Conservation (phyloP, 2,329 filamentous ascomycete genomes). For the Colletotrichum sp. region DNA sequence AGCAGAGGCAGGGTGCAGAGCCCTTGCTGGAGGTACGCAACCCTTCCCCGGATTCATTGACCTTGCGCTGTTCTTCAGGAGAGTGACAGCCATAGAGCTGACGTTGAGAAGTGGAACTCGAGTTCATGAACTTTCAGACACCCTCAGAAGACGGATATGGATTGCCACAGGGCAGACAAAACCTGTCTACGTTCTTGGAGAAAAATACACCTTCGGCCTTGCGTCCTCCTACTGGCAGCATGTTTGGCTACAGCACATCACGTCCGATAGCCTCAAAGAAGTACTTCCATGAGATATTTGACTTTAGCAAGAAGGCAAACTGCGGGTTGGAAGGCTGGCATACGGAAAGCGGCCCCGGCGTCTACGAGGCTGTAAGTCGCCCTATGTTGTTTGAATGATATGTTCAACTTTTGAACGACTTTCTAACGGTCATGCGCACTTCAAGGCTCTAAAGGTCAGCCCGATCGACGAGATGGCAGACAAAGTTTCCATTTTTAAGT, state of each 20-base stretch:
- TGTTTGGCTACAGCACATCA: background rate
- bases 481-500: background rate
- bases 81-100: background rate
- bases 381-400: fast-evolving
- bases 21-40: slow-evolving; percentile 46
- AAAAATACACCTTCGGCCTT: background rate
- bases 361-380: background rate
- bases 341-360: background rate
- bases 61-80: background rate
- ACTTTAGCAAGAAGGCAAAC: fast-evolving
- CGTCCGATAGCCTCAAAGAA: background rate
- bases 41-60: fast-evolving
- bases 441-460: background rate
- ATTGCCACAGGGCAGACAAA: background rate
- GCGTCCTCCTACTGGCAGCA: background rate
- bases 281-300: background rate
- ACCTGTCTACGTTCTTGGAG: background rate
- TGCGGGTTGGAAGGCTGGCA: background rate
- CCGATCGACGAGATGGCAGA: background rate
- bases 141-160: background rate
- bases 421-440: too few relatives aligned
- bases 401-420: fast-evolving
- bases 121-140: background rate
- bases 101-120: background rate
- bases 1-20: slow-evolving; percentile 65